phyloP scores from a whole-genome alignment of 768 basidiomycete species.

The Suillus brevipes region DNA sequence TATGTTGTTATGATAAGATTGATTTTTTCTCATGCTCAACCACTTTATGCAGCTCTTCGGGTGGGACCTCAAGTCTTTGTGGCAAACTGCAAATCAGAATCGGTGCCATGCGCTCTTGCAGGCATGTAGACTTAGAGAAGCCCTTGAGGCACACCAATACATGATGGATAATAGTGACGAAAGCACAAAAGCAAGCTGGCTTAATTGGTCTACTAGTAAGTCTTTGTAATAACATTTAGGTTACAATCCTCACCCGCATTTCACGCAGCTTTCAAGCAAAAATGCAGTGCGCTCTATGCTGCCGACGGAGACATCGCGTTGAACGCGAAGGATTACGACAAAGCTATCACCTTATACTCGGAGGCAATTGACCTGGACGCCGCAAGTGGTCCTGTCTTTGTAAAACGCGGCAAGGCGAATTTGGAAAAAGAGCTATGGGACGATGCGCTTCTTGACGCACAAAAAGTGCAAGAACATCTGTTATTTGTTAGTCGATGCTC shows the following conservation, averaged over 20 bases:
- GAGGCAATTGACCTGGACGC: not conserved
- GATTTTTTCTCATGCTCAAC: not conserved
- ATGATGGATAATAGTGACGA: not conserved
- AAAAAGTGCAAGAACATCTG: not conserved
- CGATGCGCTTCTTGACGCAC: not conserved
- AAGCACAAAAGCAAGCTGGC: not conserved
- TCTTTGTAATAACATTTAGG: not conserved
- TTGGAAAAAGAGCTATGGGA: not conserved
- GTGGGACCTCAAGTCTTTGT: not conserved
- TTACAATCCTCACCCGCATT: not conserved
- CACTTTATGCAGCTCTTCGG: not conserved
- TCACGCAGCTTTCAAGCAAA: not conserved
- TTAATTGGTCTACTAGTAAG: not conserved
- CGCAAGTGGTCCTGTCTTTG: not conserved
- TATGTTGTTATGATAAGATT: not conserved
- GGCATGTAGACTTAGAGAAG: not conserved
- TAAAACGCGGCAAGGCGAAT: not conserved
- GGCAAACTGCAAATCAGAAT: not conserved
- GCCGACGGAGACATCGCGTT: not conserved
- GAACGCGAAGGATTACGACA: not conserved
- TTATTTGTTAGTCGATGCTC: not conserved
- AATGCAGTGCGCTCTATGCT: not conserved
- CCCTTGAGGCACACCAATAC: not conserved
- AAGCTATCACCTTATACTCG: not conserved
- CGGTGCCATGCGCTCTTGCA: not conserved